Evolutionary conservation across 2,329 filamentous ascomycete species (phyloP), one percentile per base, ranked within the genome.

Genomic region (Xylariaceae sp.): DNA sequence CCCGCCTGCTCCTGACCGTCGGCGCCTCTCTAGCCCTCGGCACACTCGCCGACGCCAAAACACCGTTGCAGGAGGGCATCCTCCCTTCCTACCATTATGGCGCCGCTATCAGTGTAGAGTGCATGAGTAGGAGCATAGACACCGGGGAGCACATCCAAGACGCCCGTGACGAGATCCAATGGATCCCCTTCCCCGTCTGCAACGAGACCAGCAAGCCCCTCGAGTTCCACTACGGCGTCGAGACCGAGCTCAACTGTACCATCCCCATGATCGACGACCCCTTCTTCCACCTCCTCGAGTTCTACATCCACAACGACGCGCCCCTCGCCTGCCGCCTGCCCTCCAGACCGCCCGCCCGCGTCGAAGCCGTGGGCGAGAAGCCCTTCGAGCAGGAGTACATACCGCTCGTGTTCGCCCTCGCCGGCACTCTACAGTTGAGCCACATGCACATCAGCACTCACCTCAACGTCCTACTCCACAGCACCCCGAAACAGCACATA

Each of bases 271-370:
- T 92, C 61, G 78, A 80, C 62, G 89, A 92, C 66, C 81, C 86
- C 38, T 86, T 91, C 76, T 94, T 90, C 76, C 89, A 94, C 71
- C 80, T 92, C 45, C 85, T 92, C 73, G 89, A 97, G 73, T 97
- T 96, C 78, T 97, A 97, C 78, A 86, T 97, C 68, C 94, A 97
- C 77, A 90, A 87, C 74, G 94, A 99, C 71, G 91, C 90, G 15
- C 94, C 94, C 10, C 78, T 97, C 44, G 85, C 90, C 47, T 99
- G 94, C 71, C 91, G 94, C 45, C 82, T 97, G 12, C 90, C 92
- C 27, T 82, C 89, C 0, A 84, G 86, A 7, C 92, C 92, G 0
- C 66, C 77, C 11, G 70, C 73, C 7, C 75, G 80, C 55, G 68
- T 81, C 56, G 75, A 81, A 62, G 69, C 77, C 32, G 67, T 82